Conservation (phyloP, 2,329 filamentous ascomycete genomes). For the Monilinia fructigena region DNA sequence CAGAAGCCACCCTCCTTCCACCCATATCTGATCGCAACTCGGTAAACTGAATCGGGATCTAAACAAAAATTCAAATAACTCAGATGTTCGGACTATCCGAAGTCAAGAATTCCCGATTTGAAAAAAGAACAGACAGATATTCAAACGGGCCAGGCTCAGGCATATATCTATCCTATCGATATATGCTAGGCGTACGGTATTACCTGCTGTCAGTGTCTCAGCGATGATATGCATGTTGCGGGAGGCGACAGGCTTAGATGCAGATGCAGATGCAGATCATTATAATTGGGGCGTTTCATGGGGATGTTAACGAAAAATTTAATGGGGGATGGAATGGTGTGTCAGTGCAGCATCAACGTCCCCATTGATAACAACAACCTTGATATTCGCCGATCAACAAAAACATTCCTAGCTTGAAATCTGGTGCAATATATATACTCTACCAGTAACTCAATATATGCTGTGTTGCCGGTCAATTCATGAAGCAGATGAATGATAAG, state of each 20-base stretch:
- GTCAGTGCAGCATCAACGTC: constrained; percentile 4
- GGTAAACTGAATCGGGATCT: neutral
- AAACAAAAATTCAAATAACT: no score
- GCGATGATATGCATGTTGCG: neutral
- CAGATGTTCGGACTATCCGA: no score
- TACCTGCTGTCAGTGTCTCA: neutral
- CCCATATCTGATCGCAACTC: neutral
- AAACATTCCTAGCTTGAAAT: neutral
- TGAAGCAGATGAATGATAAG: no score
- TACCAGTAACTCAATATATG: neutral
- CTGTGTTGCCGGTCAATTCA: neutral
- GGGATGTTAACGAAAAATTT: neutral
- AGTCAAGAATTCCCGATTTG: neutral
- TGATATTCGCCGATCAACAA: neutral
- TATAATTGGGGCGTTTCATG: neutral
- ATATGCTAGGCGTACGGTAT: neutral
- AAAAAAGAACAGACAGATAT: neutral
- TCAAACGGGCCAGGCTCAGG: neutral
- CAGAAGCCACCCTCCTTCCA: no score
- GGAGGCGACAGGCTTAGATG: neutral
- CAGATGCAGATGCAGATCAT: constrained; percentile 1
- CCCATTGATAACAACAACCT: constrained; percentile 6
- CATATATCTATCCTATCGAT: neutral
- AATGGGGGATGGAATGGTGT: neutral
- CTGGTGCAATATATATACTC: neutral